Evolutionary conservation across 2,329 filamentous ascomycete genomes (phyloP), one percentile per base, ranked within the genome.

Genomic region (Ceratocystis harringtonii): DNA sequence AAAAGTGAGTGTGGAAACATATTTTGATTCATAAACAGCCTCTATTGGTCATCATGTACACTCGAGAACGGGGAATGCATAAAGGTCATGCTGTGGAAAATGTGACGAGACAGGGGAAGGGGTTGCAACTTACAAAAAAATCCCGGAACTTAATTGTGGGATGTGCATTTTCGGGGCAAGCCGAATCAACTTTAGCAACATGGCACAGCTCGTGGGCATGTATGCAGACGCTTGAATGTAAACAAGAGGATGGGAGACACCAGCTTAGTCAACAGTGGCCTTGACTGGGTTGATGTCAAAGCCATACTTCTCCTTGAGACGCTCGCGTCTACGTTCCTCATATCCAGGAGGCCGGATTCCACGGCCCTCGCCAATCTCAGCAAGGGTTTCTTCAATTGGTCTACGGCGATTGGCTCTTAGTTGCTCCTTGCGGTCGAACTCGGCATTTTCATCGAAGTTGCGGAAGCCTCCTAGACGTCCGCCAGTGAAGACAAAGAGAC

Each of bases 221-320:
- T 58, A n/a, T n/a, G n/a, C 55, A 58, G 32, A 12, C 72, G 70
- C 69, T 71, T 71, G 74, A 72, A 64, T 75, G 75, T 75, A 70
- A 75, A 75, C 73, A 74, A 15, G 36, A 30, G 41, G 57, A 57
- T 25, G 45, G 60, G 7, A 57, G 60, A 62, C 64, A 65, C 65
- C 63, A 55, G 58, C 60, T 66, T 62, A 68, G 58, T 83, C 77
- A n/a, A 76, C 74, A 61, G 76, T 77, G 55, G 81, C 79, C 66
- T 76, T 81, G 70, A 86, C 83, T 65, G 85, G 82, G 72, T 87
- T 83, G 72, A 96, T 85, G 70, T 95, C 90, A 72, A 95, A 84
- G 67, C 91, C 90, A 72, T 96, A 96, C 75, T 86, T 89, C 76
- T 90, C 86, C 82, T 89, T 86, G 75, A 96, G 81, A 71, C 89